Evolutionary conservation across 2,329 filamentous ascomycete species (phyloP), one percentile per base, ranked within the genome.

Genomic region (Coniochaeta ligniaria): DNA sequence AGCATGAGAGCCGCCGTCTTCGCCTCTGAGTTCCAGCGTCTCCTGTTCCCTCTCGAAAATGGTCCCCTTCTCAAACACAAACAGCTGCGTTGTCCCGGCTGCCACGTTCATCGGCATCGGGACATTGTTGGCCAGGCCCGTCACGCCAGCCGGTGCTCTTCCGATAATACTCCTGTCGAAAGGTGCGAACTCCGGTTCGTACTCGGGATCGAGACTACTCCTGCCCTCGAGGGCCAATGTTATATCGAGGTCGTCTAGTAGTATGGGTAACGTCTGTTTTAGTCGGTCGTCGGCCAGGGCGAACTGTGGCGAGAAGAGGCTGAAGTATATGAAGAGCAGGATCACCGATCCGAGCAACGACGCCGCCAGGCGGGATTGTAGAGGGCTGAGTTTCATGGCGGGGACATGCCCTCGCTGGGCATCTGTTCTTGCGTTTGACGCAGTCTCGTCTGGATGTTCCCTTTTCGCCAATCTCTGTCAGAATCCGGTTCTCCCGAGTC

Each of bases 331-430:
- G 43, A 84, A 68, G 36, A 88, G 67, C 35, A 90, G 72, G 58
- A 89, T 70, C 33, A 84, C 74, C 3, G 85, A 83, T 59, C 86
- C 84, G 67, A 83, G 77, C 59, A 89, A 71, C 61, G 87, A 90
- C 68, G 87, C 85, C 70, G 83, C 83, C 69, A 91, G 83, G 71
- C 89, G 87, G 75, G 86, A 88, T 77, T 90, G 90, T 66, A 90
- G 77, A 68, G 83, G 85, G 72, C 83, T 87, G 73, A 88, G 81
- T 74, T 87, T 77, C 82, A 84, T 84, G 65, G 68, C 73, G 70
- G 64, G 67, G 66, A 68, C 73, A 75, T 75, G 75, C 74, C 78
- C 78, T 73, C 73, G 68, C 69, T 70, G 73, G 74, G 72, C 70
- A 65, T 58, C 31, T 57, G 54, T 57, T 16, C 17, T 22, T 20